Evolutionary conservation across 768 basidiomycete genomes (phyloP), one percentile per base, ranked within the genome.

Genomic region (Chalciporus chontae): DNA sequence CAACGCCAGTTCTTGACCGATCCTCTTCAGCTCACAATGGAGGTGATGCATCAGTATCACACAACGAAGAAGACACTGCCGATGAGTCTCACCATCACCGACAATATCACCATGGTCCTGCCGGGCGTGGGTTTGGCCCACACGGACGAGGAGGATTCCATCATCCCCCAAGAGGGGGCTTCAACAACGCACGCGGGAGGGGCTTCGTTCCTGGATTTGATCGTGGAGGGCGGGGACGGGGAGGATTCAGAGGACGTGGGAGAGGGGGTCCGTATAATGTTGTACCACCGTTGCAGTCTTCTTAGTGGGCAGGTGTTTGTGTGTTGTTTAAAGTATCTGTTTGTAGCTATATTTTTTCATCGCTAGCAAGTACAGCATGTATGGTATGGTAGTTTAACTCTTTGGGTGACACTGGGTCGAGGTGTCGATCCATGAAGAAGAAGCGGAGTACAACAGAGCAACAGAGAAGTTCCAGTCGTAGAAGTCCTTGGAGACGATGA

Each of bases 81-180:
- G 59, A 58, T 8, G n/a, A 18, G 1, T 21, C 24, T 11, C 29
- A 40, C 8, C 36, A 21, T 29, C 39, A 36, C 2, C 34, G n/a
- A 18, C 34, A 27, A 8, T 19, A 40, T 42, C 46, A 36, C 8
- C 40, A 46, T 23, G 8, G 36, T 40, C 19, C 36, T 14, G 15
- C 69, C 19, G 60, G 63, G 26, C 71, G 71, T 43, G 40, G 50
- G 15, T 36, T 15, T 29, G 49, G 46, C 18, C 49, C 55, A 6
- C 69, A 73, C 57, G 70, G 67, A 32, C 67, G 64, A 38, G 65
- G 71, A 11, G 61, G 63, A 8, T 65, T 54, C 38, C 43, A 53
- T 39, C 54, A 57, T 29, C 48, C 44, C 0, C 23, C 61, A 8
- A 54, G 65, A 10, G 65, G 69, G 19, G 54, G 61, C 4, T 62